Conservation (phyloP, 331 rosid genomes). For the Saraca asoca region DNA sequence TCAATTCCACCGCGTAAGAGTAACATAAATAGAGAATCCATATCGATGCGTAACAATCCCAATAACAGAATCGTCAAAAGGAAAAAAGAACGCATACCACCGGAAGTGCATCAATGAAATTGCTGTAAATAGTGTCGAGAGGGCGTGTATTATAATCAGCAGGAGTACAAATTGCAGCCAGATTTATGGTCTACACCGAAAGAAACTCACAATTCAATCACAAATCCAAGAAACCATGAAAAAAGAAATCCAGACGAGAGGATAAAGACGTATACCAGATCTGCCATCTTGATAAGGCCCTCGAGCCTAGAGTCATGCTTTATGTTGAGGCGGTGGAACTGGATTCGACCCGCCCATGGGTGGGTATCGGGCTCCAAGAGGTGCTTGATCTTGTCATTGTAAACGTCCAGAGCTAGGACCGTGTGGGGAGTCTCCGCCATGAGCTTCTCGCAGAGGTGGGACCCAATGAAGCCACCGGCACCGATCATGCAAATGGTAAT, state of each 20-base stretch:
- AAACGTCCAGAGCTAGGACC: constrained; percentile 78
- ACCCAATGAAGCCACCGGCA: constrained; percentile 94
- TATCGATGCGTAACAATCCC: background rate
- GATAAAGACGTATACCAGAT: constrained; percentile 57
- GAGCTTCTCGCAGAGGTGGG: constrained; percentile 89
- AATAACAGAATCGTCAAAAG: background rate
- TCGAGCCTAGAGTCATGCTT: constrained; percentile 88
- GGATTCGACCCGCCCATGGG: constrained; percentile 76
- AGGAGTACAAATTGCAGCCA: constrained; percentile 95
- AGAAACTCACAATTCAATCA: background rate
- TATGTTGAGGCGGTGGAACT: constrained; percentile 92
- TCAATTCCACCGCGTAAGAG: background rate
- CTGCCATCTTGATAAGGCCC: constrained; percentile 84
- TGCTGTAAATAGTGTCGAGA: constrained; percentile 90
- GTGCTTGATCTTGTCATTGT: constrained; percentile 88
- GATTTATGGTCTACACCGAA: constrained; percentile 68
- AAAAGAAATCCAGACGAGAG: background rate
- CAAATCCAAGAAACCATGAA: background rate
- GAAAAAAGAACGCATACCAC: constrained; percentile 54
- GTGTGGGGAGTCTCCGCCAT: constrained; percentile 81
- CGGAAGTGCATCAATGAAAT: constrained; percentile 91
- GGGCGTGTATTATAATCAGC: constrained; percentile 97
- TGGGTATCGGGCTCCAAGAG: constrained; percentile 67
- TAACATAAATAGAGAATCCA: background rate
- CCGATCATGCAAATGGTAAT: constrained; percentile 94